Conservation (phyloP, 2,329 filamentous ascomycete genomes). For the Talaromyces piceae region DNA sequence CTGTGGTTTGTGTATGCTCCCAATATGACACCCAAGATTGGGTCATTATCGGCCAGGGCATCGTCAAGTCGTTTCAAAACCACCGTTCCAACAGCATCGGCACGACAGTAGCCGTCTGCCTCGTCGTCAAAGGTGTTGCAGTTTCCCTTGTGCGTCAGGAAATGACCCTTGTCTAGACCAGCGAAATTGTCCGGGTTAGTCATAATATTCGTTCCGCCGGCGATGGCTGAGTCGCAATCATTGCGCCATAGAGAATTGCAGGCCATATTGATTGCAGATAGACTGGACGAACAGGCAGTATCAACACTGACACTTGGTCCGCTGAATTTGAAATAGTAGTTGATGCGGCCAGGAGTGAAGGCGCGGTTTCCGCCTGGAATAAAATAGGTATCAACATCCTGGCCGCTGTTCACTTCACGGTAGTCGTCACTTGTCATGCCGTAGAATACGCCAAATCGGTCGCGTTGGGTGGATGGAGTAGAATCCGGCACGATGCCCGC, state of each 20-base stretch:
- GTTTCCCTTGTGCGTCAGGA: conserved; percentile 63
- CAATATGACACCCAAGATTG: conserved; percentile 58
- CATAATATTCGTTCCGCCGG: conserved; percentile 64
- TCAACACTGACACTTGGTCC: conserved; percentile 61
- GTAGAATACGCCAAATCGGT: conserved; percentile 62
- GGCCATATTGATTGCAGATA: conserved; percentile 57
- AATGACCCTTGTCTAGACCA: conserved; percentile 64
- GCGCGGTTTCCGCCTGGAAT: conserved; percentile 45
- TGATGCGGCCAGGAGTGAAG: conserved; percentile 45
- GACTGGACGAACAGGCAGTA: conserved; percentile 63
- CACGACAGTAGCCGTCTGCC: conserved; percentile 72
- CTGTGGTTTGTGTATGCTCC: conserved; percentile 70
- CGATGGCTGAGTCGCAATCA: conserved; percentile 70
- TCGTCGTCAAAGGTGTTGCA: conserved; percentile 71
- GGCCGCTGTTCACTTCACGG: conserved; percentile 62
- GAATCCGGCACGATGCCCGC: conserved; percentile 64
- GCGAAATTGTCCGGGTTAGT: conserved; percentile 72
- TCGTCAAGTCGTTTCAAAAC: conserved; percentile 70
- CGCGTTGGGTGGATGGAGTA: conserved; percentile 54
- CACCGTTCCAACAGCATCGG: conserved; percentile 63
- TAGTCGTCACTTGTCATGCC: conserved; percentile 52
- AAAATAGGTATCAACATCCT: conserved; percentile 61
- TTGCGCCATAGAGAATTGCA: conserved; percentile 64
- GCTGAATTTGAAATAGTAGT: conserved; percentile 63
- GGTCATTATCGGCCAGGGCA: conserved; percentile 62